Evolutionary conservation across 495 filamentous ascomycete genomes (phyloP).

Genomic region (Talaromyces ruber): DNA sequence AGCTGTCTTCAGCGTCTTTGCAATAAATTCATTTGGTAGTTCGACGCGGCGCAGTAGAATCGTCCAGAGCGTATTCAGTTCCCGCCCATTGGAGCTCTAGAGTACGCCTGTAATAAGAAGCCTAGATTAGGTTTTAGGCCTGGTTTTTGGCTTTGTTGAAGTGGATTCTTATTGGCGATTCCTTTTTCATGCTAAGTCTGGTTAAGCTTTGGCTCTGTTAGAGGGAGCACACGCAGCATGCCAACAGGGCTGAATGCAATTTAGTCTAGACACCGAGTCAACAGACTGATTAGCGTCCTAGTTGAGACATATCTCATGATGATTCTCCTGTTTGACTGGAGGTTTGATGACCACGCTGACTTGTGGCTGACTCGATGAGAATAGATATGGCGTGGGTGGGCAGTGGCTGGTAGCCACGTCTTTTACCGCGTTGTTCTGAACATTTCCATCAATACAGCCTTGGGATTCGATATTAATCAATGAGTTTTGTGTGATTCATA

Average conservation of each 20-base stretch:
- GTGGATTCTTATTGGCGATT: neutral
- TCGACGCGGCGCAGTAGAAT: neutral
- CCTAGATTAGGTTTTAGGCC: neutral
- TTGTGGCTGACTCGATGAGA: neutral
- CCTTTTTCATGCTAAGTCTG: neutral
- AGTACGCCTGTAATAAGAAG: neutral
- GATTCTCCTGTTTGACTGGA: neutral
- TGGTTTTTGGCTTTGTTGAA: too few relatives aligned
- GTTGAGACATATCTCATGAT: neutral
- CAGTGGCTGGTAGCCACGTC: neutral
- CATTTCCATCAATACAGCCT: neutral
- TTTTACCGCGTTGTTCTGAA: too few relatives aligned
- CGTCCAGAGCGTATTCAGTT: neutral
- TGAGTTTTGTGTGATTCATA: neutral
- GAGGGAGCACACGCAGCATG: neutral
- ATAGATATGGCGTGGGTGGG: neutral
- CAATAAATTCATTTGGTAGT: too few relatives aligned
- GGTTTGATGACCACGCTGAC: neutral
- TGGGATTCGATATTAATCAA: neutral
- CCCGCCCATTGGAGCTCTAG: neutral
- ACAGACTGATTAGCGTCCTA: neutral
- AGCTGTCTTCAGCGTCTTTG: too few relatives aligned
- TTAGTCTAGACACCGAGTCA: neutral
- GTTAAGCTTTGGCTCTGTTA: neutral
- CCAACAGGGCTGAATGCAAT: neutral